Conservation (phyloP, 2,329 filamentous ascomycete species). For the Emmonsiellopsis sp. region DNA sequence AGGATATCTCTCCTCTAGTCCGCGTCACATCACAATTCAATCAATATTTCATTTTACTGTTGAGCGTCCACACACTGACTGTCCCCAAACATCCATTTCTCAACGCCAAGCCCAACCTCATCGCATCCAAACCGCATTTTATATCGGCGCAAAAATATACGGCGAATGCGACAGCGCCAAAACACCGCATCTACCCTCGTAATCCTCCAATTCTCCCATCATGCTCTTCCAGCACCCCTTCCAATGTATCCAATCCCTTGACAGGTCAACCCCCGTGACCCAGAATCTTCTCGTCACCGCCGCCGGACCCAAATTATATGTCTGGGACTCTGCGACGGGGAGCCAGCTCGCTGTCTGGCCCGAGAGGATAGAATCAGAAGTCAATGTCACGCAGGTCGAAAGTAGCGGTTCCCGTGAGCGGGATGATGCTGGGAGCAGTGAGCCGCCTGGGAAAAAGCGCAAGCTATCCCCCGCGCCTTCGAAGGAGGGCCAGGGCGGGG, state of each 20-base stretch:
- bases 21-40: too few relatives aligned
- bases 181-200: background rate
- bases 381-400: background rate
- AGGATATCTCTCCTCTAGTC: too few relatives aligned
- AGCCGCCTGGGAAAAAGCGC: conserved; percentile 35
- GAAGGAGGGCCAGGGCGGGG: conserved; percentile 11
- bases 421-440: conserved; percentile 16
- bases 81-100: background rate
- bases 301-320: conserved; percentile 61
- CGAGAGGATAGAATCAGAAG: background rate
- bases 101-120: background rate
- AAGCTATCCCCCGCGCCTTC: conserved; percentile 28
- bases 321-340: conserved; percentile 52
- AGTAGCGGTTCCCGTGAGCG: background rate
- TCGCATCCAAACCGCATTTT: background rate
- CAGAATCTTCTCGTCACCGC: conserved; percentile 58
- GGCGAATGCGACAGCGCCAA: background rate
- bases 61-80: too few relatives aligned
- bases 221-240: conserved; percentile 46
- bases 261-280: conserved; percentile 14
- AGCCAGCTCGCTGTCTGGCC: conserved; percentile 54
- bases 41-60: too few relatives aligned
- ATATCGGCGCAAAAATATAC: background rate
- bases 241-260: conserved; percentile 46
- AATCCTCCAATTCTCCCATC: background rate